These are phyloP conservation scores for Fusarium sp. DNA, from an alignment of 2,329 filamentous ascomycete species.

Conservation along the genomic window DNA sequence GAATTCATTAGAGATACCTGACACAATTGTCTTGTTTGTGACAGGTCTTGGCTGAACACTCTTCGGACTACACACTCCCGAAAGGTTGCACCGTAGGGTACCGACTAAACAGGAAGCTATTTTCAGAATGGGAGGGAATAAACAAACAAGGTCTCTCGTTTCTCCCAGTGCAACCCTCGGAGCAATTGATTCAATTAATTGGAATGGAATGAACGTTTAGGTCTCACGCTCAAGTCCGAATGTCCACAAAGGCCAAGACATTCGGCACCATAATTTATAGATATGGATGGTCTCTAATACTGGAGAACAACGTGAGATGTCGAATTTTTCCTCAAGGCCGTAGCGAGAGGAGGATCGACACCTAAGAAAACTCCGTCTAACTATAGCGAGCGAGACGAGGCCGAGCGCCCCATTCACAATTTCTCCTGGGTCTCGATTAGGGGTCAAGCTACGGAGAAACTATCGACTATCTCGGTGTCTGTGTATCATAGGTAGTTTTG, in stretches of 20 bases:
- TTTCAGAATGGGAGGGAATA: neutral
- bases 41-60: neutral
- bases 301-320: constrained; percentile 11
- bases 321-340: constrained; percentile 17
- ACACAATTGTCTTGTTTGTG: neutral
- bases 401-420: constrained; percentile 9
- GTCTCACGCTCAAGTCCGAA: constrained; percentile 7
- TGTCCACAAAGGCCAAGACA: constrained; percentile 17
- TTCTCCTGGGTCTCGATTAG: neutral
- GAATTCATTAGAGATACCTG: neutral
- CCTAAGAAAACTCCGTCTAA: neutral
- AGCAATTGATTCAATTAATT: neutral
- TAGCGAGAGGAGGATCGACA: constrained; percentile 43
- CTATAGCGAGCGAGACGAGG: constrained; percentile 24
- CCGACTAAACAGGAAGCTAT: neutral
- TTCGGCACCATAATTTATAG: constrained; percentile 8
- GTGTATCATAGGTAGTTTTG: constrained; percentile 16
- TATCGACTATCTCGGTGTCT: constrained; percentile 15
- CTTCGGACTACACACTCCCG: neutral
- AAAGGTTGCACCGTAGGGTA: neutral
- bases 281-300: neutral
- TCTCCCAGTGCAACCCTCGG: neutral
- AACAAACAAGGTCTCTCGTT: constrained; percentile 8
- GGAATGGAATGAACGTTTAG: constrained; percentile 5
- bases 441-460: constrained; percentile 10